Conservation (phyloP, 148 eudicot species). For the Chenopodium album region DNA sequence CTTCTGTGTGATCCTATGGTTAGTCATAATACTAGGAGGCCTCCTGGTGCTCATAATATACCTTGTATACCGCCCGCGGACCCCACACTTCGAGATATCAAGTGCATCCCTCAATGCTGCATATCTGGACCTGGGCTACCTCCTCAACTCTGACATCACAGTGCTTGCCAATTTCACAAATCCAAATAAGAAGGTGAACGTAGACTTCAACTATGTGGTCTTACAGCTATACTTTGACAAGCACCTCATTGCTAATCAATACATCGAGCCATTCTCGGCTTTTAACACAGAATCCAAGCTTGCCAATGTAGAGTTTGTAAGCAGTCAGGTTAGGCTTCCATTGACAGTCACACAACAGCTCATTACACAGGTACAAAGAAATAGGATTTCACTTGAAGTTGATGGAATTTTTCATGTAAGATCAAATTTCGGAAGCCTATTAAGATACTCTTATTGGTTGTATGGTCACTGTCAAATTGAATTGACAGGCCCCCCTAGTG, state of each 20-base stretch:
- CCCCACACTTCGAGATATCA: constrained; percentile 63
- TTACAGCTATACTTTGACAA: constrained; percentile 46
- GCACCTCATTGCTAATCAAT: constrained; percentile 53
- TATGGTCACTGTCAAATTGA: constrained; percentile 52
- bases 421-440: constrained; percentile 54
- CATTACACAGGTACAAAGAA: constrained; percentile 40
- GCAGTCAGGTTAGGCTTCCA: constrained; percentile 72
- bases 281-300: constrained; percentile 36
- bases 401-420: constrained; percentile 55
- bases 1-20: constrained; percentile 69
- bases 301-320: constrained; percentile 48
- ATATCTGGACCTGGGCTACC: constrained; percentile 77
- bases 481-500: constrained; percentile 74
- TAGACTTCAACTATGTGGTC: constrained; percentile 55
- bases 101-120: constrained; percentile 64
- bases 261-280: constrained; percentile 54
- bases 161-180: constrained; percentile 75
- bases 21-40: constrained; percentile 63
- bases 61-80: constrained; percentile 60
- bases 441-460: constrained; percentile 66
- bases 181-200: constrained; percentile 61
- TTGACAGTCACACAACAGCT: constrained; percentile 33
- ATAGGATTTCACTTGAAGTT: constrained; percentile 52
- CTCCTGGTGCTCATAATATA: constrained; percentile 67
- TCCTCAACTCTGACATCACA: constrained; percentile 67